These are phyloP conservation scores for Elsinoe necatrix DNA, from an alignment of 2,329 filamentous ascomycete species.

Conservation along the genomic window DNA sequence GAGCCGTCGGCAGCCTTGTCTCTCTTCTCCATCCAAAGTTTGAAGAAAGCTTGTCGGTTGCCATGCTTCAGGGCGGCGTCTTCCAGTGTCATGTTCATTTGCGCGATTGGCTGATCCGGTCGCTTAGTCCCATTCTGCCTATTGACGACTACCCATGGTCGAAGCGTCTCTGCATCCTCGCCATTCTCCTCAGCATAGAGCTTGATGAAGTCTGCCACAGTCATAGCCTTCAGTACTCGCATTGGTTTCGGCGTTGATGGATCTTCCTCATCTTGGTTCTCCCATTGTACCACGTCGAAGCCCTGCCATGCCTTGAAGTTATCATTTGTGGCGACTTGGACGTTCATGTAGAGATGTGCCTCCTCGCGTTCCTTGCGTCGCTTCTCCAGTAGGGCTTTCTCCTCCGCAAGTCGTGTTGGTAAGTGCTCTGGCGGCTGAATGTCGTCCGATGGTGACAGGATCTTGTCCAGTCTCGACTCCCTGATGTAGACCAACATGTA, in stretches of 20 bases:
- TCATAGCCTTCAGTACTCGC: slow-evolving; percentile 65
- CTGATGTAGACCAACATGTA: slow-evolving; percentile 99
- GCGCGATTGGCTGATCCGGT: slow-evolving; percentile 78
- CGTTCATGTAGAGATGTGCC: slow-evolving; percentile 81
- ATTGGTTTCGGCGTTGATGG: slow-evolving; percentile 63
- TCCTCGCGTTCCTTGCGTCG: slow-evolving; percentile 84
- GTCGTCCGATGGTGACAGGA: slow-evolving; percentile 67
- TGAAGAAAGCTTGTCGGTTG: slow-evolving; percentile 59
- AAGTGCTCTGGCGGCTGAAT: slow-evolving; percentile 76
- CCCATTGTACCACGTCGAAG: slow-evolving; percentile 64
- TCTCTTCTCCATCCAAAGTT: slow-evolving; percentile 78
- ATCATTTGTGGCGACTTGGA: slow-evolving; percentile 71
- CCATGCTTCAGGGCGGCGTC: slow-evolving; percentile 62
- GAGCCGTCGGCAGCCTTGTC: slow-evolving; percentile 62
- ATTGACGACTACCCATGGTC: slow-evolving; percentile 97
- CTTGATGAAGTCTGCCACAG: slow-evolving; percentile 64
- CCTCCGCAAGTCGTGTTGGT: slow-evolving; percentile 69
- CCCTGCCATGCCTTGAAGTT: slow-evolving; percentile 75
- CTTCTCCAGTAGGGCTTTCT: slow-evolving; percentile 65
- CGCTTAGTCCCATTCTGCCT: slow-evolving; percentile 94
- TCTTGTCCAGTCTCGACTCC: slow-evolving; percentile 72
- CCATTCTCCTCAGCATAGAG: slow-evolving; percentile 62
- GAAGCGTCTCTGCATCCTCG: slow-evolving; percentile 59
- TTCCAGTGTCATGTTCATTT: slow-evolving; percentile 56
- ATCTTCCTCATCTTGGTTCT: slow-evolving; percentile 58